A percentile compares a stretch with the other conserved stretches of the same genome.
Conservation (phyloP, 2,329 filamentous ascomycete species). For the Colletotrichum aenigma region DNA sequence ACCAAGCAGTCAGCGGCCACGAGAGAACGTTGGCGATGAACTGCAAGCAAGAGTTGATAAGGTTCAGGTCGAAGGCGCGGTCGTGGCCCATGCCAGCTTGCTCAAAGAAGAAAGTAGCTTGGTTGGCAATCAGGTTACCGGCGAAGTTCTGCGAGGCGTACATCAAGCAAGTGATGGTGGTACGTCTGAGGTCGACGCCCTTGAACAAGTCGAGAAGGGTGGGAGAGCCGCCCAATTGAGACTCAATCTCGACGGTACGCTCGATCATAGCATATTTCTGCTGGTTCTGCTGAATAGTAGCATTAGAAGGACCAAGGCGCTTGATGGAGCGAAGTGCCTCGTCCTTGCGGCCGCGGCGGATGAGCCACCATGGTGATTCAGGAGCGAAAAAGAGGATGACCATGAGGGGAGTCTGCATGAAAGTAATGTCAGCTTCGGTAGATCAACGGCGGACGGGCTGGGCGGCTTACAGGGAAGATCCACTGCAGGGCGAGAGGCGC, state of each 20-base stretch:
- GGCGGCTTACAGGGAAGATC: constrained; percentile 52
- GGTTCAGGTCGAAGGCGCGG: constrained; percentile 26
- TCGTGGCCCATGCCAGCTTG: constrained; percentile 27
- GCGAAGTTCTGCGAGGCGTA: constrained; percentile 65
- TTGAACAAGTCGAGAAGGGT: constrained; percentile 56
- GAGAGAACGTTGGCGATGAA: constrained; percentile 39
- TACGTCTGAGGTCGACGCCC: constrained; percentile 58
- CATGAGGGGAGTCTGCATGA: constrained; percentile 48
- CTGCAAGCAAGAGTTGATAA: constrained; percentile 30
- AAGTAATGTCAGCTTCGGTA: not conserved
- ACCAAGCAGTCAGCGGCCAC: constrained; percentile 38
- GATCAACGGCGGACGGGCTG: no score
- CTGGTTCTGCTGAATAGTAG: constrained; percentile 32
- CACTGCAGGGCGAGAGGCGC: constrained; percentile 61
- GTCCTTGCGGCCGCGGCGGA: constrained; percentile 48
- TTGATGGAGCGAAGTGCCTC: constrained; percentile 48
- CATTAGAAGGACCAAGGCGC: constrained; percentile 43
- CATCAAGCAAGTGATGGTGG: constrained; percentile 59
- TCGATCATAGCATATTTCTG: constrained; percentile 61
- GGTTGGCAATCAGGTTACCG: constrained; percentile 66
- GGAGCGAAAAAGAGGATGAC: constrained; percentile 55
- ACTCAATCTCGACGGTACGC: constrained; percentile 59
- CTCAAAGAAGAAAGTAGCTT: constrained; percentile 64
- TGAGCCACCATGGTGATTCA: constrained; percentile 59
- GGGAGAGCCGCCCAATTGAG: constrained; percentile 42